Evolutionary conservation across 106 monocot genomes (phyloP), one percentile per base, ranked within the genome.

Genomic region (Xerophyta viscosa): DNA sequence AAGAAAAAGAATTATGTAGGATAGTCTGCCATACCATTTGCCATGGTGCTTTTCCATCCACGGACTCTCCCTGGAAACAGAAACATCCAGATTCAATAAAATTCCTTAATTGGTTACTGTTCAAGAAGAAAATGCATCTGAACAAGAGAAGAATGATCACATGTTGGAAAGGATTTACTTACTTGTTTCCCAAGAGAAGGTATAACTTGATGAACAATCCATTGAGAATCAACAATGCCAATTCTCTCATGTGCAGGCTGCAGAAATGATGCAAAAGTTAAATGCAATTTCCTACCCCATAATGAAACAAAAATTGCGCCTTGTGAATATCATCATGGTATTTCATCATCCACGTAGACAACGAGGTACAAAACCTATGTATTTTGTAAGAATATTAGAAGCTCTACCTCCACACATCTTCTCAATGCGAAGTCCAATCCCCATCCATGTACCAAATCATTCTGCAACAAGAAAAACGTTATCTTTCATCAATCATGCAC

Each of bases 101-200:
- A n/a, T n/a, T n/a, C n/a, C n/a, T n/a, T n/a, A n/a, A n/a, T n/a
- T n/a, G n/a, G n/a, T n/a, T n/a, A n/a, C n/a, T n/a, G n/a, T n/a
- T n/a, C n/a, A n/a, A n/a, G n/a, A n/a, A n/a, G n/a, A n/a, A n/a
- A n/a, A n/a, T n/a, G n/a, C n/a, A n/a, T n/a, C n/a, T n/a, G n/a
- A n/a, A n/a, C n/a, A n/a, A n/a, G n/a, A n/a, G n/a, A n/a, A n/a
- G n/a, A n/a, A n/a, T n/a, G n/a, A n/a, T n/a, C n/a, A n/a, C n/a
- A n/a, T n/a, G n/a, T n/a, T n/a, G n/a, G n/a, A n/a, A n/a, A n/a
- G n/a, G n/a, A n/a, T n/a, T n/a, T n/a, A n/a, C n/a, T n/a, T 53
- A 71, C 71, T 58, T 71, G 64, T 37, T 64, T 71, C 36, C 71
- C 57, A 19, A 71, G 71, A 3, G 52, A 52, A 29, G 52, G 52